Conservation (phyloP, 805 yeast species). For the Schwanniomyces occidentalis region DNA sequence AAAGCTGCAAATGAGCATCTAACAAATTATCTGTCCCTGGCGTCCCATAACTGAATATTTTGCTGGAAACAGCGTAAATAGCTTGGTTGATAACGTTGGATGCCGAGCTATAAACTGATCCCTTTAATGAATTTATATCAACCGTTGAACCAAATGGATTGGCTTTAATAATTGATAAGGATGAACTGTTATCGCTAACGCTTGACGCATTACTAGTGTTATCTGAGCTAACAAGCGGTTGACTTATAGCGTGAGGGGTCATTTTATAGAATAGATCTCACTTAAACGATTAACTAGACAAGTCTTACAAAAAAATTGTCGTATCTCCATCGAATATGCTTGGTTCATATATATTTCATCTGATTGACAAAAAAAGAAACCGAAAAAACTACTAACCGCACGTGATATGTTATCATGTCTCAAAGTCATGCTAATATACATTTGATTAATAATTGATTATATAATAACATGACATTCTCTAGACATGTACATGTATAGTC, state of each 20-base stretch:
- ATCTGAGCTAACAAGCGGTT: too few species aligned
- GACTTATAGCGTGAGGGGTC: constrained; percentile 15
- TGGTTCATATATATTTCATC: too few species aligned
- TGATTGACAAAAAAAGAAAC: too few species aligned
- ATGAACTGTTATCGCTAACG: constrained; percentile 1
- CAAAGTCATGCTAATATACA: not conserved
- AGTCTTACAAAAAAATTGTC: too few species aligned
- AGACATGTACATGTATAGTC: too few species aligned
- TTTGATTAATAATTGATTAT: too few species aligned
- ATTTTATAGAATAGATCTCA: too few species aligned
- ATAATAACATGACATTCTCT: too few species aligned
- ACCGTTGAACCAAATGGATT: constrained; percentile 63
- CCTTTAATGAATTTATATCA: constrained; percentile 53
- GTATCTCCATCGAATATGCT: too few species aligned
- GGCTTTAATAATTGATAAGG: constrained; percentile 9
- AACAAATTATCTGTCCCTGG: constrained; percentile 60
- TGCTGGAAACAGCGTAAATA: constrained; percentile 49
- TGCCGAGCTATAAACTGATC: constrained; percentile 54
- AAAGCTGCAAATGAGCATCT: constrained; percentile 57
- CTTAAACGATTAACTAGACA: too few species aligned
- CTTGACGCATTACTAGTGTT: too few species aligned
- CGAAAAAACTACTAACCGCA: too few species aligned
- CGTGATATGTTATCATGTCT: constrained; percentile 6
- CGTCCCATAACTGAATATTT: constrained; percentile 70
- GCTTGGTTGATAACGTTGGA: constrained; percentile 55